A percentile compares a stretch with the other conserved stretches of the same genome.
phyloP scores from a whole-genome alignment of 148 eudicot genomes.

The Selenicereus undatus region DNA sequence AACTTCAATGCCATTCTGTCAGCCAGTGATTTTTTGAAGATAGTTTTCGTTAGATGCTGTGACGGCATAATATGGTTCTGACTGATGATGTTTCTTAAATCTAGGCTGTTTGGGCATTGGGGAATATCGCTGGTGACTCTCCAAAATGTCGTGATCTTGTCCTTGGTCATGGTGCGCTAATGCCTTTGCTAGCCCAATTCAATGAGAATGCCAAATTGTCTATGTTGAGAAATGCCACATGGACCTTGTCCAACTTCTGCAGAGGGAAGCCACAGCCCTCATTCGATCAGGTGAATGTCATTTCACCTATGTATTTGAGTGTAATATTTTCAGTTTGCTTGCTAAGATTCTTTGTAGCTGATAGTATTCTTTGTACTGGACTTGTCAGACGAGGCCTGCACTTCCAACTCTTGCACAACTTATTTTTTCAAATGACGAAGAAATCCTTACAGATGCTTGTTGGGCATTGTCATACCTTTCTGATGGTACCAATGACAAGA shows the following conservation, averaged over 20 bases:
- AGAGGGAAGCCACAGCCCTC: conserved; percentile 50
- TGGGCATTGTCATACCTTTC: conserved; percentile 75
- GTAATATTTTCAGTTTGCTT: background rate
- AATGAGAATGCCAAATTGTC: conserved; percentile 50
- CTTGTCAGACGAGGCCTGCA: conserved; percentile 52
- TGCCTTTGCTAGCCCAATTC: conserved; percentile 43
- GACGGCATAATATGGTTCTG: no score
- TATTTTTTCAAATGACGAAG: conserved; percentile 51
- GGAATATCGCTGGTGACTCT: conserved; percentile 63
- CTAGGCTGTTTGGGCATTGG: conserved; percentile 58
- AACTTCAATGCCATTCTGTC: no score
- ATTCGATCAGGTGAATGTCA: conserved; percentile 35
- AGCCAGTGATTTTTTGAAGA: no score
- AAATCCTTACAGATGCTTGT: conserved; percentile 62
- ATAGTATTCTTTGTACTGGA: background rate
- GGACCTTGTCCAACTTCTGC: conserved; percentile 55
- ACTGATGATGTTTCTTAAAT: background rate
- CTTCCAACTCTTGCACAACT: conserved; percentile 55
- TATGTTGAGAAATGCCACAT: conserved; percentile 56
- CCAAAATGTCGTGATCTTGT: conserved; percentile 57
- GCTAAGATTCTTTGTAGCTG: background rate
- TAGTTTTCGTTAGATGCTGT: no score
- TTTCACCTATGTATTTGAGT: background rate
- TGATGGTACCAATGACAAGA: conserved; percentile 72
- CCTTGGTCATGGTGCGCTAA: conserved; percentile 42